Base-by-base conservation (phyloP, 805 yeast species). In the Wickerhamomyces rabaulensis region DNA sequence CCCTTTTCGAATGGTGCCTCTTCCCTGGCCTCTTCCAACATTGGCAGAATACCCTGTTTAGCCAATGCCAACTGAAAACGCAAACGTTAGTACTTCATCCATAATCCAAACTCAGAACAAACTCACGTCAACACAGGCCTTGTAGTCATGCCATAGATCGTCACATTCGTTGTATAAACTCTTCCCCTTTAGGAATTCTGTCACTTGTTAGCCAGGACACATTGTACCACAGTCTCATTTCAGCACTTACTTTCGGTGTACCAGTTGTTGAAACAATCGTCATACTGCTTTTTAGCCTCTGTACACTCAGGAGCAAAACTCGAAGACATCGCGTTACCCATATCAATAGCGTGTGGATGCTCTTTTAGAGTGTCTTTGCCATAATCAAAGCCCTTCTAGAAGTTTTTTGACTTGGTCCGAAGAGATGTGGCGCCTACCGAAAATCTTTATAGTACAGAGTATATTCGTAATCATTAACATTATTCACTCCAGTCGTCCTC, bases 251-350 rank as follows among this genome's bases (percentile, higher is more conserved):
- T 86, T 56, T 94, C 97, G 6, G 94, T 82, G 64, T 94, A 94
- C 99, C 99, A 91, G 54, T 78, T 77, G 67, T 90, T 91, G 70
- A 94, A 94, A 65, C 99, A 94, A 59, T 82, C 85, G 62, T 94
- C 98, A 61, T 94, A 94, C 58, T 81, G 79, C 56, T 80, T 80
- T 67, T 94, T 94, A 48, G 84, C 78, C 31, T 80, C 86, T 20
- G 95, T 88, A 67, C 99, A 94, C 69, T 94, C 98, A 22, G 97
- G 97, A 33, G 99, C 98, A 73, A 94, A 87, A 50, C 96, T 89
- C 7, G 95, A 75, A 16, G 91, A 84, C 86, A 86, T 78, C 44
- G 72, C 64, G 66, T 81, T 82, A 43, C 90, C 90, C 89, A 84
- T 83, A 42, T 37, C 48, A 48, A 10, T 4, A 5, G 35, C 17